A percentile compares a stretch with the other conserved stretches of the same genome.
phyloP scores from a whole-genome alignment of 1,284 basidiomycete genomes.

The Cutaneotrichosporon mucoides region DNA sequence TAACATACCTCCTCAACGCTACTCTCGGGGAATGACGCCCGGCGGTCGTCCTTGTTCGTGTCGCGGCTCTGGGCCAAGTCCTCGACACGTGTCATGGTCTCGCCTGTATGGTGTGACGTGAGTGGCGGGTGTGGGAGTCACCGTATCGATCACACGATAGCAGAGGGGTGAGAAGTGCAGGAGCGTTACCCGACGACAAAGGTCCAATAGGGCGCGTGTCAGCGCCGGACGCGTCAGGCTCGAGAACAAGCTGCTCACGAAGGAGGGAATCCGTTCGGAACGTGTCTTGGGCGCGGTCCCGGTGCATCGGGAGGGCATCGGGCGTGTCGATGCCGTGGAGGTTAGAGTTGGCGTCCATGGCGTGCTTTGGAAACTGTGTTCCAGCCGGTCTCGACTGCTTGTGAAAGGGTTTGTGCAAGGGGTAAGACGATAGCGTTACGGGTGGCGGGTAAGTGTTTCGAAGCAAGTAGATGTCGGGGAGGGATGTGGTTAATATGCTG shows the following conservation, averaged over 20 bases:
- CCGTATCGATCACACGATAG: neutral
- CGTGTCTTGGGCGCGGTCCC: slow-evolving; percentile 1
- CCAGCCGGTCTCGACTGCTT: neutral
- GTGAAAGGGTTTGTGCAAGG: neutral
- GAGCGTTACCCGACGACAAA: neutral
- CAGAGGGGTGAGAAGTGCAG: neutral
- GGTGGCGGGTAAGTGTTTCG: neutral
- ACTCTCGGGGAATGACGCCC: neutral
- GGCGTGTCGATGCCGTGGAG: slow-evolving; percentile 14
- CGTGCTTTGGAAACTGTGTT: neutral
- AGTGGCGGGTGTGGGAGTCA: neutral
- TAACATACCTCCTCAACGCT: neutral
- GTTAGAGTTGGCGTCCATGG: slow-evolving; percentile 18
- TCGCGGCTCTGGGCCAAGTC: neutral
- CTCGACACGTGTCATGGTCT: slow-evolving; percentile 5
- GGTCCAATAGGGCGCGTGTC: neutral
- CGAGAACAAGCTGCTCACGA: slow-evolving; percentile 1
- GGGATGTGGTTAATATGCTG: neutral
- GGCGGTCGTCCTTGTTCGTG: neutral
- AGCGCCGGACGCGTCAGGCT: neutral
- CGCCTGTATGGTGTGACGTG: slow-evolving; percentile 2
- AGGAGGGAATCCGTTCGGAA: slow-evolving; percentile 4
- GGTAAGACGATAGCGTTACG: neutral
- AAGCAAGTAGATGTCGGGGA: neutral
- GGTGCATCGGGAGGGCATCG: slow-evolving; percentile 11